Conservation (phyloP, 2,329 filamentous ascomycete genomes). For the Annulohypoxylon truncatum region DNA sequence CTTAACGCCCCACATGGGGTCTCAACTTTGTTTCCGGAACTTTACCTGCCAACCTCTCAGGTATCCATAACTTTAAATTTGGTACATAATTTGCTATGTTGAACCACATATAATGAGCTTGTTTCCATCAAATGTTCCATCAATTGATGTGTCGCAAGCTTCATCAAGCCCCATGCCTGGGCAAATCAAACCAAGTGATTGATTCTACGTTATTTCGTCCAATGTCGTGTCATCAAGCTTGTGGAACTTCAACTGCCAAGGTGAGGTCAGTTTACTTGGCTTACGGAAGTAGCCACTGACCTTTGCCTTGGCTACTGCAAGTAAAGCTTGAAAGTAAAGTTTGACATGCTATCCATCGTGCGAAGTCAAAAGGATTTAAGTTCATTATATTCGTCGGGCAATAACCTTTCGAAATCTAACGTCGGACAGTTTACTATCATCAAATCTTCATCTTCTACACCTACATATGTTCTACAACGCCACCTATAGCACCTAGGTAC, state of each 20-base stretch:
- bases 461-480: background rate
- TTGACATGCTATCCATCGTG: background rate
- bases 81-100: background rate
- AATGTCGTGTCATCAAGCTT: constrained; percentile 9
- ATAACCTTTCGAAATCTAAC: background rate
- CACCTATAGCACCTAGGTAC: background rate
- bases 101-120: background rate
- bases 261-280: background rate
- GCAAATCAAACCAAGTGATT: background rate
- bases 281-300: background rate
- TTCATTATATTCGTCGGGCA: background rate
- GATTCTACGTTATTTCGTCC: background rate
- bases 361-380: background rate
- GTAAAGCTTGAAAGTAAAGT: background rate
- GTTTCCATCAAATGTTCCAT: too few species aligned
- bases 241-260: constrained; percentile 32
- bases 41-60: background rate
- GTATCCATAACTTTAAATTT: too few species aligned
- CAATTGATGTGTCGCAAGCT: too few species aligned
- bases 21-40: background rate
- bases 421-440: background rate
- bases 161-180: too few species aligned
- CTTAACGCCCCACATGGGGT: background rate
- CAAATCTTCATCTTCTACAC: background rate
- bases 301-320: background rate